A percentile compares a stretch with the other conserved stretches of the same genome.
These are phyloP conservation scores for Ascochyta viciae-villosae DNA, from an alignment of 2,329 filamentous ascomycete species.

Conservation along the genomic window DNA sequence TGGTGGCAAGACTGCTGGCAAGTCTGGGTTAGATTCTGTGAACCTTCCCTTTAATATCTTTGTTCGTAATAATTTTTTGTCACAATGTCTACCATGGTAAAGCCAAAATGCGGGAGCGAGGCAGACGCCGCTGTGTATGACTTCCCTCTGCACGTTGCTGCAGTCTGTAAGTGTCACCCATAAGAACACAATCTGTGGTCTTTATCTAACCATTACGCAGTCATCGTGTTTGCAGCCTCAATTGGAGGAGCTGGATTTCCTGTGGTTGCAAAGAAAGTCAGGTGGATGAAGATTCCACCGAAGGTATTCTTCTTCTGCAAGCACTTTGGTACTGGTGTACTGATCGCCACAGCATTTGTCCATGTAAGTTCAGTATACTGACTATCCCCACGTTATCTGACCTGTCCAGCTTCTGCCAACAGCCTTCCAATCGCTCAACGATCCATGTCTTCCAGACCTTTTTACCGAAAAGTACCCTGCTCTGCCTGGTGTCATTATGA, in stretches of 20 bases:
- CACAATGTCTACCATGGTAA: slow-evolving; percentile 40
- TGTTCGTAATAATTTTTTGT: slow-evolving; percentile 21
- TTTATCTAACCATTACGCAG: slow-evolving; percentile 30
- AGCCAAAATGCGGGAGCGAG: slow-evolving; percentile 45
- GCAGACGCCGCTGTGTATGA: slow-evolving; percentile 41
- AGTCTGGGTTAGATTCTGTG: slow-evolving; percentile 24
- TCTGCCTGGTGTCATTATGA: slow-evolving; percentile 71
- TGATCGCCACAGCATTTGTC: slow-evolving; percentile 87
- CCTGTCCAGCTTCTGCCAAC: slow-evolving; percentile 60
- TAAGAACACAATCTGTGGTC: too few species aligned
- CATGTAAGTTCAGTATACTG: slow-evolving; percentile 55
- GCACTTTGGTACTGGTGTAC: slow-evolving; percentile 74
- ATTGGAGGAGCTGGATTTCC: slow-evolving; percentile 48
- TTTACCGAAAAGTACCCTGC: slow-evolving; percentile 67
- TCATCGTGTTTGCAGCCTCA: slow-evolving; percentile 49
- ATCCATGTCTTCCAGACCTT: slow-evolving; percentile 63
- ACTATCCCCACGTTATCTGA: slow-evolving; percentile 10
- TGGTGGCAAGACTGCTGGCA: slow-evolving; percentile 45
- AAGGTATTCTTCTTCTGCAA: slow-evolving; percentile 68
- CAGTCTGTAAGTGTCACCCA: slow-evolving; percentile 43
- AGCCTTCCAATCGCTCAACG: slow-evolving; percentile 59
- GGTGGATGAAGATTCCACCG: slow-evolving; percentile 64
- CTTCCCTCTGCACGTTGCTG: slow-evolving; percentile 48
- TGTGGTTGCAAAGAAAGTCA: slow-evolving; percentile 58
- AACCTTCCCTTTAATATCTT: slow-evolving; percentile 23